Percentiles rank a stretch among this genome's conserved stretches.
phyloP scores from a whole-genome alignment of 768 basidiomycete species.

The Pisolithus tinctorius region DNA sequence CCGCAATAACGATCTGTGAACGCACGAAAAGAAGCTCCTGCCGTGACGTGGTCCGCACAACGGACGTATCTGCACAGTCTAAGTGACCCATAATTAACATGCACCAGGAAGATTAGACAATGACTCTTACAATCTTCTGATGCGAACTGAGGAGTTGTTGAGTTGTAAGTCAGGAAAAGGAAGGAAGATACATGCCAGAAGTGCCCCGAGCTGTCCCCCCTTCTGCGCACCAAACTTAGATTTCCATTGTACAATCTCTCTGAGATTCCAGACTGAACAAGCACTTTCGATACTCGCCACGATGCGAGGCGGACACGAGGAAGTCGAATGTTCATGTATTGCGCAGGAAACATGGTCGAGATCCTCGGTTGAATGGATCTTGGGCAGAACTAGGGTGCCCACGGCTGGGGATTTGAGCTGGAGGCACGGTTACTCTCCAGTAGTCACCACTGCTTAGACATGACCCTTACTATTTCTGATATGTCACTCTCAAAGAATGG shows the following conservation, averaged over 20 bases:
- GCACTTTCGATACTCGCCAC: conserved; percentile 88
- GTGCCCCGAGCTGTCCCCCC: conserved; percentile 53
- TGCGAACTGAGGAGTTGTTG: conserved; percentile 59
- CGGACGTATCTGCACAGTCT: conserved; percentile 89
- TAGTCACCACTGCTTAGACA: background rate
- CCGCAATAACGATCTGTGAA: conserved; percentile 72
- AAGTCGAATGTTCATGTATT: conserved; percentile 13
- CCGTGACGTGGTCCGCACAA: conserved; percentile 68
- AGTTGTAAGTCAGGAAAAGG: background rate
- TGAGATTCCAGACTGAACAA: conserved; percentile 55
- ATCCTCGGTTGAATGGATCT: conserved; percentile 67
- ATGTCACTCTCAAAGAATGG: conserved; percentile 64
- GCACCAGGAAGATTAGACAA: background rate
- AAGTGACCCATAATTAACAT: background rate
- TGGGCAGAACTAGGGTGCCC: conserved; percentile 74
- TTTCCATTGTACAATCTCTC: conserved; percentile 66
- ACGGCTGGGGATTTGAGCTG: conserved; percentile 33
- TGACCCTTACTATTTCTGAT: conserved; percentile 42
- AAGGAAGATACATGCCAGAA: conserved; percentile 37
- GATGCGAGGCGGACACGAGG: conserved; percentile 44
- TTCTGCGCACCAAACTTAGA: conserved; percentile 35
- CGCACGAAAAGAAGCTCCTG: conserved; percentile 79
- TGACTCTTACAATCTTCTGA: conserved; percentile 78
- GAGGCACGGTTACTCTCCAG: background rate
- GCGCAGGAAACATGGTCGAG: conserved; percentile 51